Evolutionary conservation across 345 rosid species (phyloP).

Genomic region (Stellera chamaejasme): DNA sequence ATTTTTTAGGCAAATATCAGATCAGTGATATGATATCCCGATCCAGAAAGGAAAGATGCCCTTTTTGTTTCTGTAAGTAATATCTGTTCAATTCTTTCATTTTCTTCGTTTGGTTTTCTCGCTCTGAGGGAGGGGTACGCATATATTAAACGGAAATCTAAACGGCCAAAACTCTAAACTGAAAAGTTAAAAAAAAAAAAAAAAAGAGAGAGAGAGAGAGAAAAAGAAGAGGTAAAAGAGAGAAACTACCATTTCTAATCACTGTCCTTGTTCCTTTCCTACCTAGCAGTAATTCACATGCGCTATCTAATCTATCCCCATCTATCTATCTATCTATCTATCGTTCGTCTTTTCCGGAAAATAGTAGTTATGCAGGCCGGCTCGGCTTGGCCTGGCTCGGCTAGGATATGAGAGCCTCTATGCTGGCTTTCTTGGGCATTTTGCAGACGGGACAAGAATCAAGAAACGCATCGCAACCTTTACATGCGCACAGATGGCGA

Average conservation of each 20-base stretch:
- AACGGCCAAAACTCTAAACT: conserved; percentile 5
- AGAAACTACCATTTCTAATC: not conserved
- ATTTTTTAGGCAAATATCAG: not conserved
- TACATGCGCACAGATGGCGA: conserved; percentile 83
- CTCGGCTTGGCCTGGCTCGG: not conserved
- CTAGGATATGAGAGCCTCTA: conserved; percentile 58
- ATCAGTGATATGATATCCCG: conserved; percentile 4
- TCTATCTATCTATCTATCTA: not conserved
- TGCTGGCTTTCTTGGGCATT: conserved; percentile 55
- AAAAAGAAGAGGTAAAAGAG: not conserved
- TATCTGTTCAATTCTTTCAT: conserved; percentile 15
- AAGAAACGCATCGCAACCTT: conserved; percentile 42
- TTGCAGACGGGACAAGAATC: conserved; percentile 67
- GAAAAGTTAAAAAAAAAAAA: not conserved
- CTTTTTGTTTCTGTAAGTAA: conserved; percentile 7
- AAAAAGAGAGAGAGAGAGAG: not conserved
- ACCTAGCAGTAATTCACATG: not conserved
- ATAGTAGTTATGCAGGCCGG: conserved; percentile 15
- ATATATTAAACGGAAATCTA: conserved; percentile 12
- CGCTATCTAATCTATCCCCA: conserved; percentile 4
- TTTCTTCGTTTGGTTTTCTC: not conserved
- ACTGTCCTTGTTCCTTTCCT: not conserved
- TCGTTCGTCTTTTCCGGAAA: conserved; percentile 24
- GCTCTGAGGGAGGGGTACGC: conserved; percentile 3
- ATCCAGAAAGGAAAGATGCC: conserved; percentile 19